phyloP scores from a whole-genome alignment of 345 rosid species.

The Salix exigua region DNA sequence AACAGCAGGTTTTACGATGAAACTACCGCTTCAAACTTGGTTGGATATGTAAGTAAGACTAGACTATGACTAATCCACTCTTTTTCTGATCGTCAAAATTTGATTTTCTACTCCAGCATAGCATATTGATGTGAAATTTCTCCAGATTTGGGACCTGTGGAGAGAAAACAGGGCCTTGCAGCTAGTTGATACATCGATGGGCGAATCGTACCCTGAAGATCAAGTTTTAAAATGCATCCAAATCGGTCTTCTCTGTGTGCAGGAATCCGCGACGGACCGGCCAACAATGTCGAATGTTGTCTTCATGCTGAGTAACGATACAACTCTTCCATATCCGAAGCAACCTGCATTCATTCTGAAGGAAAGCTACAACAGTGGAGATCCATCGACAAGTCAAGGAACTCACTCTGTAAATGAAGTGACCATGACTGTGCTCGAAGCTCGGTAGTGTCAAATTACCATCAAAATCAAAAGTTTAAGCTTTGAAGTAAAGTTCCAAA shows the following conservation, averaged over 20 bases:
- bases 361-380: constrained; percentile 1
- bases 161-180: constrained; percentile 22
- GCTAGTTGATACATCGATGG: constrained; percentile 32
- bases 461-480: no score
- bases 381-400: constrained; percentile 5
- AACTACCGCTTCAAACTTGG: constrained; percentile 26
- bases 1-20: constrained; percentile 21
- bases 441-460: constrained; percentile 4
- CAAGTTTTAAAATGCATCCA: constrained; percentile 49
- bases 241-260: constrained; percentile 61
- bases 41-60: constrained; percentile 53
- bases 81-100: background rate
- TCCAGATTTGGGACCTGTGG: constrained; percentile 56
- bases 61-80: no score
- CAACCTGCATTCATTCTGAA: constrained; percentile 44
- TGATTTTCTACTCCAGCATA: background rate
- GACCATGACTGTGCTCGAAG: constrained; percentile 8
- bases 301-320: constrained; percentile 42
- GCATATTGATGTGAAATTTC: background rate
- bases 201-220: constrained; percentile 19
- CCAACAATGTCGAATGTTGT: constrained; percentile 51
- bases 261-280: constrained; percentile 48
- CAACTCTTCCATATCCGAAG: constrained; percentile 38
- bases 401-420: constrained; percentile 14
- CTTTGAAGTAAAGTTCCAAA: no score